Percentiles rank a stretch among this genome's conserved stretches.
phyloP scores from a whole-genome alignment of 495 filamentous ascomycete genomes.

The Hapsidospora chrysogenum region DNA sequence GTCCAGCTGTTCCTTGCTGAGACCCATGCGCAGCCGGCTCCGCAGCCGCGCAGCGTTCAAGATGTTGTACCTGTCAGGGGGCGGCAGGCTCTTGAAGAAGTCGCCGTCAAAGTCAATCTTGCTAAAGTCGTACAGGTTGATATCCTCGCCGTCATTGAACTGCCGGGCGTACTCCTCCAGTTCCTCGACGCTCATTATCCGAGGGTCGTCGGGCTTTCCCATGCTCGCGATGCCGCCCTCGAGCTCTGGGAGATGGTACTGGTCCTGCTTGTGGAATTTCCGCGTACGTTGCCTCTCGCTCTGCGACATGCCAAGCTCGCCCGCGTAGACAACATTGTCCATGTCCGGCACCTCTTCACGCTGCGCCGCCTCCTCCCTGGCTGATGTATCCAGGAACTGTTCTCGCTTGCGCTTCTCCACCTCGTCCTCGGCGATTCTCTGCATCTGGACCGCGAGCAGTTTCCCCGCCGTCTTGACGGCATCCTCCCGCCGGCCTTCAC shows the following conservation, averaged over 20 bases:
- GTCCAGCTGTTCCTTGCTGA: slow-evolving; percentile 90
- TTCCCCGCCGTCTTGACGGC: slow-evolving; percentile 78
- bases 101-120: slow-evolving; percentile 94
- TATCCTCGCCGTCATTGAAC: slow-evolving; percentile 84
- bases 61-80: slow-evolving; percentile 90
- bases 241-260: slow-evolving; percentile 83
- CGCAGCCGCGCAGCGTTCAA: slow-evolving; percentile 80
- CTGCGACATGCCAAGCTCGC: slow-evolving; percentile 67
- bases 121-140: slow-evolving; percentile 95
- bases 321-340: slow-evolving; percentile 63
- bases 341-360: slow-evolving; percentile 47
- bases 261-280: slow-evolving; percentile 77
- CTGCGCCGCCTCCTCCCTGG: slow-evolving; percentile 20
- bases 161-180: slow-evolving; percentile 83
- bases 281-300: slow-evolving; percentile 58
- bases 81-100: slow-evolving; percentile 81
- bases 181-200: slow-evolving; percentile 89
- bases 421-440: slow-evolving; percentile 72
- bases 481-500: slow-evolving; percentile 88
- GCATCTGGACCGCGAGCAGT: slow-evolving; percentile 83
- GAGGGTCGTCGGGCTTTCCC: slow-evolving; percentile 79
- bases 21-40: slow-evolving; percentile 80
- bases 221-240: slow-evolving; percentile 59
- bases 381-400: slow-evolving; percentile 12
- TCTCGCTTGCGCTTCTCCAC: slow-evolving; percentile 39